Base-by-base conservation (phyloP, 2,329 filamentous ascomycete species). In the Microascus cirrosus region DNA sequence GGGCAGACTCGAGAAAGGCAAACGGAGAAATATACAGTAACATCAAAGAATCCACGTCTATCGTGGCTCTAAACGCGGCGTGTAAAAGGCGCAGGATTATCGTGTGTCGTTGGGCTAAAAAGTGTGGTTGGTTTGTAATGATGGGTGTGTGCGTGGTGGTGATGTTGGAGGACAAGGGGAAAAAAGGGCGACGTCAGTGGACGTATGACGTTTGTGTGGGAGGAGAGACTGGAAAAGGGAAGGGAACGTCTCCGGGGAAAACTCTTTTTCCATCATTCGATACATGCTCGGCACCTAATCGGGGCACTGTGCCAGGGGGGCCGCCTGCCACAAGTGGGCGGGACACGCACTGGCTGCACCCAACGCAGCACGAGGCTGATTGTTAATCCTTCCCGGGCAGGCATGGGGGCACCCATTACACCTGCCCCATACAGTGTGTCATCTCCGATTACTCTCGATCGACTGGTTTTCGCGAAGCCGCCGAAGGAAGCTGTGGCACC, bases 101-200 rank as follows among this genome's bases (percentile, higher is more conserved):
- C 48, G 45, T 51, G 42, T 36, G 28, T 32, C 8, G 28, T 32
- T 15, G 25, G 34, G 13, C 42, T 56, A 22, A 10, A 28, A 15
- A 11, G 20, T 4, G 25, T 22, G 20, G 42, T 42, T n/a, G 39
- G 55, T 25, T 48, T 22, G 54, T 55, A 32, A 55, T 55, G 32
- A 48, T 53, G 55, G 20, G 25, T 56, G 39, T 20, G 42, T 36
- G 54, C 42, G 55, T 56, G 25, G 55, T 56, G 55, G 55, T 53
- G 55, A 53, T 57, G 55, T 53, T 56, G 45, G 48, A 36, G 48
- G 55, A 53, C 55, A 57, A 57, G 48, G 55, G 55, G 48, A 52
- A 55, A 55, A 57, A 57, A 25, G 55, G 55, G 55, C 55, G 55
- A 57, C 55, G 55, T 57, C 55, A 57, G 55, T 57, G 55, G 55